phyloP scores from a whole-genome alignment of 1,284 basidiomycete species.

The Xerocomus nothofagi region DNA sequence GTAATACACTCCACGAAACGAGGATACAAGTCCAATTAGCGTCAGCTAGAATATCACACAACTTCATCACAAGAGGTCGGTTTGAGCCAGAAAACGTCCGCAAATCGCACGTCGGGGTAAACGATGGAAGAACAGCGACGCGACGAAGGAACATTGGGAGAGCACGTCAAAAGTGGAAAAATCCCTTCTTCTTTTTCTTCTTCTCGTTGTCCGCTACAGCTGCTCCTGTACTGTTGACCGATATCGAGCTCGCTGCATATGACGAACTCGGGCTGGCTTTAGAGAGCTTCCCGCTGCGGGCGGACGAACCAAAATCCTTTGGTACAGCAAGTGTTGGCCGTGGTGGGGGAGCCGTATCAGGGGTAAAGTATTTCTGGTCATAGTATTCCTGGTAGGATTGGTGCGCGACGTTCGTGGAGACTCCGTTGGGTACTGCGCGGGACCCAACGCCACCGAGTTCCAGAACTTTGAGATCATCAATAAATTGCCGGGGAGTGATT shows the following conservation, averaged over 20 bases:
- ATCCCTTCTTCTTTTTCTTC: constrained; percentile 78
- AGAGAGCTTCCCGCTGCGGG: constrained; percentile 36
- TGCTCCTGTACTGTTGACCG: constrained; percentile 42
- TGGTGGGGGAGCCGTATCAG: constrained; percentile 57
- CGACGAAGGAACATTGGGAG: neutral
- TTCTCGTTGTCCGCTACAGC: constrained; percentile 49
- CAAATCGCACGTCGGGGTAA: neutral
- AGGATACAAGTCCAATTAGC: constrained; percentile 18
- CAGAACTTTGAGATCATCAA: constrained; percentile 84
- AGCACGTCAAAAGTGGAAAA: constrained; percentile 61
- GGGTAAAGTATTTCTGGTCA: constrained; percentile 74
- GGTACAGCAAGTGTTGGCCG: constrained; percentile 34
- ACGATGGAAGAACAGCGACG: neutral
- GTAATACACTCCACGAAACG: constrained; percentile 28
- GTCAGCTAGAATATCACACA: constrained; percentile 18
- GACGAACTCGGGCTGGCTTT: constrained; percentile 41
- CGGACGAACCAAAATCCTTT: constrained; percentile 35
- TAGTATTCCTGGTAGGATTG: constrained; percentile 68
- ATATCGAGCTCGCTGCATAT: constrained; percentile 48
- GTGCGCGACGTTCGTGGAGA: constrained; percentile 48
- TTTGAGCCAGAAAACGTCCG: neutral
- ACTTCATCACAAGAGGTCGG: neutral
- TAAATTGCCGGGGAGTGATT: constrained; percentile 80
- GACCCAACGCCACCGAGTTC: constrained; percentile 79
- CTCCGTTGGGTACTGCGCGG: constrained; percentile 69